Percentiles rank a stretch among this genome's conserved stretches.
phyloP scores from a whole-genome alignment of 441 rosid genomes.

The Mallotus japonicus region DNA sequence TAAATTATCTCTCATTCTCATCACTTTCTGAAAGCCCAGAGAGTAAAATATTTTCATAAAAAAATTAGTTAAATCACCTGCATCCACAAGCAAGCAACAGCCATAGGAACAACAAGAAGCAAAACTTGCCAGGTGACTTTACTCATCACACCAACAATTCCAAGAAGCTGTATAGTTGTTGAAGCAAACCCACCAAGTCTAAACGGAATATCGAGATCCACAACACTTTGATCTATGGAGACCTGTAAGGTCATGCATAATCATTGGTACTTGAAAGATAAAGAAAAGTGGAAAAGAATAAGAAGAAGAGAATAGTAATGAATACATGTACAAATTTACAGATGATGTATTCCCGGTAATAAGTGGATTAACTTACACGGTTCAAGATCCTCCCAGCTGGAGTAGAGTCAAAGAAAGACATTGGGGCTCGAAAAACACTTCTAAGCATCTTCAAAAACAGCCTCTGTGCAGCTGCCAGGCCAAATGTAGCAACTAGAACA shows the following conservation, averaged over 20 bases:
- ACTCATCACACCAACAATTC: constrained; percentile 96
- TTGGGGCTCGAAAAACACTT: constrained; percentile 92
- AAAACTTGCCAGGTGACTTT: constrained; percentile 98
- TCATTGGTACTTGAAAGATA: constrained; percentile 13
- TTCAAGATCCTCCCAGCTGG: constrained; percentile 97
- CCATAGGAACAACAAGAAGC: constrained; percentile 96
- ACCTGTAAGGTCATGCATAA: constrained; percentile 52
- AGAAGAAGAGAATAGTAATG: constrained; percentile 7
- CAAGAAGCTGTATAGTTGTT: constrained; percentile 94
- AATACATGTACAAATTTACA: not conserved
- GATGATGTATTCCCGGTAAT: constrained; percentile 7
- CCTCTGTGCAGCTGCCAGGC: constrained; percentile 96
- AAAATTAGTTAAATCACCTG: constrained; percentile 53
- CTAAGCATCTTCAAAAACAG: constrained; percentile 91
- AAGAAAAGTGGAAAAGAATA: not conserved
- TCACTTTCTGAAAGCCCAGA: constrained; percentile 14
- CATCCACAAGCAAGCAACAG: constrained; percentile 99
- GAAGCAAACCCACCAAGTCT: constrained; percentile 99
- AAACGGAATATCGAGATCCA: constrained; percentile 98
- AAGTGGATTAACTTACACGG: constrained; percentile 61
- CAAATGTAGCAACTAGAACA: constrained; percentile 96
- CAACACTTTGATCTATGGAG: constrained; percentile 98
- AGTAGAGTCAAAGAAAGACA: constrained; percentile 99
- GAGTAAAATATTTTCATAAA: constrained; percentile 1
- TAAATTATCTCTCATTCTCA: constrained; percentile 10